phyloP scores from a whole-genome alignment of 306 rosid species.

The Quercus robur region DNA sequence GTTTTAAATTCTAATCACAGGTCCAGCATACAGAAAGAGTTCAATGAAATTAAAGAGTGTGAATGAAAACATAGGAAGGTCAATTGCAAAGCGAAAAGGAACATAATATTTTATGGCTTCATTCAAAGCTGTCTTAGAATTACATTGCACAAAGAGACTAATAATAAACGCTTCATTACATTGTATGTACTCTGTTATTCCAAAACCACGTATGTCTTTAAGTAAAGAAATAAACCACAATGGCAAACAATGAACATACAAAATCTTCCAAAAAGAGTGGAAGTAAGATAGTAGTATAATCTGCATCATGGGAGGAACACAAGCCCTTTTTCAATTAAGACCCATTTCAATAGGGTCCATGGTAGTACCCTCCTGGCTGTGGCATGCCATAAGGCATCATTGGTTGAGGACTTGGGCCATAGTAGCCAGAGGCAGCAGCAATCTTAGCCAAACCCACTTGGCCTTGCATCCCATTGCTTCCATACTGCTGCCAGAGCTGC shows the following conservation, averaged over 20 bases:
- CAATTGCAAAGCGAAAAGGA: not conserved
- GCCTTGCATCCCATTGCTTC: slow-evolving; percentile 79
- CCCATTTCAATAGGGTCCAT: slow-evolving; percentile 34
- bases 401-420: slow-evolving; percentile 38
- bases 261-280: not conserved
- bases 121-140: not conserved
- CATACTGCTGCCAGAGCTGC: slow-evolving; percentile 75
- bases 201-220: not conserved
- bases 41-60: not conserved
- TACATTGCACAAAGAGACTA: not conserved
- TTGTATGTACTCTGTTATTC: not conserved
- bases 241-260: not conserved
- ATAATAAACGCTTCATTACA: not conserved
- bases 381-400: slow-evolving; percentile 69
- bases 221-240: not conserved
- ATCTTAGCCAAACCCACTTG: slow-evolving; percentile 52
- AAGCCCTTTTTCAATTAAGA: not conserved
- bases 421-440: slow-evolving; percentile 44
- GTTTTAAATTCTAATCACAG: not conserved
- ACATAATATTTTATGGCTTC: not conserved
- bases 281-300: not conserved
- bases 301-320: slow-evolving; percentile 2
- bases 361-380: slow-evolving; percentile 62
- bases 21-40: not conserved
- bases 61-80: not conserved